phyloP scores from a whole-genome alignment of 2,329 filamentous ascomycete genomes.

The Fusarium sp. region DNA sequence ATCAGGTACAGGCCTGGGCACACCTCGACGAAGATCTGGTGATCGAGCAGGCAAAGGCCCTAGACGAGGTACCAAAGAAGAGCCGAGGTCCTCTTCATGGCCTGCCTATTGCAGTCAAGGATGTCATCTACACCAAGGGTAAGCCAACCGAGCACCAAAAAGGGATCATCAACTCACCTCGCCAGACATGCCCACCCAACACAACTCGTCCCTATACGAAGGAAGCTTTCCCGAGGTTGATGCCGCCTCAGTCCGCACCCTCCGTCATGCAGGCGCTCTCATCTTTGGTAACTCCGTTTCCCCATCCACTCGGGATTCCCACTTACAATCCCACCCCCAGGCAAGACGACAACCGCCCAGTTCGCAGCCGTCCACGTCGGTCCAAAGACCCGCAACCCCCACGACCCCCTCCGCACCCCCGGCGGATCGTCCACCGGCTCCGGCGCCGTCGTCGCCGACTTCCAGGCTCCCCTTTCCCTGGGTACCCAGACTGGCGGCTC shows the following conservation, averaged over 20 bases:
- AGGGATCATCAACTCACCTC: conserved; percentile 3
- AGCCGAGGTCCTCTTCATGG: conserved; percentile 69
- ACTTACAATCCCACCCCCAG: conserved; percentile 11
- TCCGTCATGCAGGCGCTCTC: conserved; percentile 67
- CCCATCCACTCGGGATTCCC: neutral
- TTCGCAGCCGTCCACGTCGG: conserved; percentile 69
- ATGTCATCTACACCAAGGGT: conserved; percentile 70
- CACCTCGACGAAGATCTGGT: conserved; percentile 59
- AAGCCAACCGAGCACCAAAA: neutral
- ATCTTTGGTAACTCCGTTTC: conserved; percentile 55
- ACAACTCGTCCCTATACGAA: conserved; percentile 67
- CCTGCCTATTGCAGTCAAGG: conserved; percentile 69
- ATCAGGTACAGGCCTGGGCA: conserved; percentile 63
- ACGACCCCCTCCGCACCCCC: conserved; percentile 73
- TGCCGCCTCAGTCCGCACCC: conserved; percentile 62
- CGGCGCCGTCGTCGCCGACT: conserved; percentile 74
- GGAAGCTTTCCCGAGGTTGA: conserved; percentile 60
- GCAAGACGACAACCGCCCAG: conserved; percentile 67
- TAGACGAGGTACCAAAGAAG: conserved; percentile 62
- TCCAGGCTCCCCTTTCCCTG: conserved; percentile 70
- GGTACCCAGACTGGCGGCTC: conserved; percentile 77
- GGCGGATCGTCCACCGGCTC: conserved; percentile 78
- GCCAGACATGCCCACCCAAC: conserved; percentile 67
- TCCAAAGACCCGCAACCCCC: conserved; percentile 70
- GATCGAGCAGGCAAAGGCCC: conserved; percentile 59